A percentile compares a stretch with the other conserved stretches of the same genome.
Evolutionary conservation across 768 basidiomycete genomes (phyloP).

Genomic region (Termitomyces sp.): DNA sequence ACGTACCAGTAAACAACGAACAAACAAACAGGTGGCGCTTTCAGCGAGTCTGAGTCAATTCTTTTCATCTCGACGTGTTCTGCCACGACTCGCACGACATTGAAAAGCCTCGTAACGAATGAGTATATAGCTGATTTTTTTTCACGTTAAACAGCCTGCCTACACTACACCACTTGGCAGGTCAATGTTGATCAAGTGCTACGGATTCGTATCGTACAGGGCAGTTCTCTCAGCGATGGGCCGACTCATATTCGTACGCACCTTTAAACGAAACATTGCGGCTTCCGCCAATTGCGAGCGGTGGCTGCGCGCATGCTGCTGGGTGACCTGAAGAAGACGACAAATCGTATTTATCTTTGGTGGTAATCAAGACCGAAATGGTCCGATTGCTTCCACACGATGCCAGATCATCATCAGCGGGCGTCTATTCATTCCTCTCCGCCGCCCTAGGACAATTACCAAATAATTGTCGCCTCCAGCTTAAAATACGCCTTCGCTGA

Average conservation of each 20-base stretch:
- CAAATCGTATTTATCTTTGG: not conserved
- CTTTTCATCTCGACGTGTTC: constrained; percentile 1
- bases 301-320: not conserved
- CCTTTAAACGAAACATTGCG: not conserved
- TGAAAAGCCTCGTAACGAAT: not conserved
- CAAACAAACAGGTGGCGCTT: constrained; percentile 23
- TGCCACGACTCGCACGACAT: not conserved
- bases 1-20: constrained; percentile 28
- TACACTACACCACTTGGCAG: not conserved
- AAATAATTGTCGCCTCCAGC: not conserved
- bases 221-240: not conserved
- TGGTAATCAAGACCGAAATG: not conserved
- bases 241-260: not conserved
- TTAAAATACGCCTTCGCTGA: not conserved
- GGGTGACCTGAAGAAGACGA: not conserved
- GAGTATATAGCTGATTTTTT: not conserved
- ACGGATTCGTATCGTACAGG: not conserved
- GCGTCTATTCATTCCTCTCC: constrained; percentile 1
- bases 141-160: not conserved
- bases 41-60: not conserved
- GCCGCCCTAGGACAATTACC: constrained; percentile 3
- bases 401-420: constrained; percentile 1
- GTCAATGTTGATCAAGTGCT: not conserved
- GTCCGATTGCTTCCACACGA: not conserved
- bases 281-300: not conserved